These are phyloP conservation scores for Botrytis fabae DNA, from an alignment of 2,329 filamentous ascomycete genomes.

Conservation along the genomic window DNA sequence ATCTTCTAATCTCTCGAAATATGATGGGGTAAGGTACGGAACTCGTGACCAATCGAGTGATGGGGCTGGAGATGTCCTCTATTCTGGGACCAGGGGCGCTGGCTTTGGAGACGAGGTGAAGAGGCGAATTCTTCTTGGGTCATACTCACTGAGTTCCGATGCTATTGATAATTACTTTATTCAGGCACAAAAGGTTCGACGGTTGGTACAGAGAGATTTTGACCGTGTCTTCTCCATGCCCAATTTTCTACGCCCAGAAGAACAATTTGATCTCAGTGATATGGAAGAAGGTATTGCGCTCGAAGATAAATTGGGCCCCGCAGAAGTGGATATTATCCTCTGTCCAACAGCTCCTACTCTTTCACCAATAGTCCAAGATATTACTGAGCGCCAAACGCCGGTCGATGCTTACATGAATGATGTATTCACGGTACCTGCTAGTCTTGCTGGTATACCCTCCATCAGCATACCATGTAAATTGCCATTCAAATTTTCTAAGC, in stretches of 20 bases:
- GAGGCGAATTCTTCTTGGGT: conserved; percentile 82
- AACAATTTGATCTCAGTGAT: conserved; percentile 60
- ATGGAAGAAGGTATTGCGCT: conserved; percentile 54
- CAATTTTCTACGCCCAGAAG: conserved; percentile 64
- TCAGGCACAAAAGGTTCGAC: conserved; percentile 83
- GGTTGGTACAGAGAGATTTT: conserved; percentile 84
- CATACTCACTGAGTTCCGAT: conserved; percentile 84
- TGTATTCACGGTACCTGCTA: conserved; percentile 93
- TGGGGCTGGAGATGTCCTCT: conserved; percentile 65
- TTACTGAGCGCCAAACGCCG: conserved; percentile 52
- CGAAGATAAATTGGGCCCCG: conserved; percentile 57
- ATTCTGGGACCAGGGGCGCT: conserved; percentile 69
- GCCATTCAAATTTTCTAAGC: conserved; percentile 37
- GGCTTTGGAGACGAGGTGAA: conserved; percentile 85
- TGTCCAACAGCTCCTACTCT: conserved; percentile 82
- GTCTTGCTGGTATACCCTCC: conserved; percentile 85
- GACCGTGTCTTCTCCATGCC: conserved; percentile 69
- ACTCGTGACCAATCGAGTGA: conserved; percentile 45
- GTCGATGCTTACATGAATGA: conserved; percentile 89
- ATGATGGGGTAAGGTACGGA: conserved; percentile 95
- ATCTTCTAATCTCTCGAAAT: conserved; percentile 93
- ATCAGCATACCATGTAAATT: conserved; percentile 70
- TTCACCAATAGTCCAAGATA: conserved; percentile 63
- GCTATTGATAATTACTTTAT: conserved; percentile 97
- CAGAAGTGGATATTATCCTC: conserved; percentile 80